Conservation (phyloP, 306 rosid species). For the Alnus glutinosa region DNA sequence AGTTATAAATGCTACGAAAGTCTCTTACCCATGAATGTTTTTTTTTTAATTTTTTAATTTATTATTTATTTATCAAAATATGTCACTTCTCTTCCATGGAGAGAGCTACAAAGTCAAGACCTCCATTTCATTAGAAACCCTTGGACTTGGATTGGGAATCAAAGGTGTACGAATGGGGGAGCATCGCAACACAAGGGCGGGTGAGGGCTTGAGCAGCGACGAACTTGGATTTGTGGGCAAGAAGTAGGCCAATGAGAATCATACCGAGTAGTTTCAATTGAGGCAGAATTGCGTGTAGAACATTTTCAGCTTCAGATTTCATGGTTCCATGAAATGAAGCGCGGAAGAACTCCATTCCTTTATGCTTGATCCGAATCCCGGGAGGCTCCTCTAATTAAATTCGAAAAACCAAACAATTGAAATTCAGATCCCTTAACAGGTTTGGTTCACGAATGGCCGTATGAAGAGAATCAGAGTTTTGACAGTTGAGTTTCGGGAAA, state of each 20-base stretch:
- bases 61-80: too few relatives aligned
- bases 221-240: slow-evolving; percentile 53
- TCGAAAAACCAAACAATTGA: not conserved
- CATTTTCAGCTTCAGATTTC: slow-evolving; percentile 44
- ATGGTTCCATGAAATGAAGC: slow-evolving; percentile 2
- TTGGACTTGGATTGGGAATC: too few relatives aligned
- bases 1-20: too few relatives aligned
- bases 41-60: too few relatives aligned
- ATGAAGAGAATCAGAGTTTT: not conserved
- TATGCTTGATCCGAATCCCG: not conserved
- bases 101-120: too few relatives aligned
- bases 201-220: too few relatives aligned
- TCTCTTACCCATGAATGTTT: too few relatives aligned
- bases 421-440: not conserved
- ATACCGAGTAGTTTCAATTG: slow-evolving; percentile 65
- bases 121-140: too few relatives aligned
- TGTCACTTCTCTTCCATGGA: too few relatives aligned
- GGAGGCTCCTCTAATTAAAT: not conserved
- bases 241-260: slow-evolving; percentile 60
- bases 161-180: too few relatives aligned
- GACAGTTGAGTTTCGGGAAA: too few relatives aligned
- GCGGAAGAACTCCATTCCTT: not conserved
- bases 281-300: slow-evolving; percentile 61
- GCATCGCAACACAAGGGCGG: too few relatives aligned
- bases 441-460: not conserved